phyloP scores from a whole-genome alignment of 2,329 filamentous ascomycete species.

The Claviceps sorghi region DNA sequence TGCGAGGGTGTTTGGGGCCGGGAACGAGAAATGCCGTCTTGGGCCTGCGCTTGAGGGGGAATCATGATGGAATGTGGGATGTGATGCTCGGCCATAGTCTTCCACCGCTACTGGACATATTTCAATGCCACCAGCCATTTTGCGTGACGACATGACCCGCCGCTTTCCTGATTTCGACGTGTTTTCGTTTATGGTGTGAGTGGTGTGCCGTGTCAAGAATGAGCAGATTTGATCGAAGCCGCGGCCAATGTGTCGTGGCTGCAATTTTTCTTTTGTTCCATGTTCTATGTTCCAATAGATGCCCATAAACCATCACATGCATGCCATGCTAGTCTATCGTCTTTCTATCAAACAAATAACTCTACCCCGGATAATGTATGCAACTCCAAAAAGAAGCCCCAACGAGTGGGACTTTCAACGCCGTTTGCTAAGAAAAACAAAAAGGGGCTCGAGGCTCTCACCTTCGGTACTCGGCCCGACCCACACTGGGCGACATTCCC shows the following conservation, averaged over 20 bases:
- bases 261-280: neutral
- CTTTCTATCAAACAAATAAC: neutral
- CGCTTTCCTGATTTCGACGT: neutral
- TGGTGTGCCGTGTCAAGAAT: neutral
- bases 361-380: neutral
- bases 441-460: neutral
- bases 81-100: neutral
- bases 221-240: neutral
- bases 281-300: neutral
- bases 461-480: neutral
- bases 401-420: neutral
- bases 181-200: neutral
- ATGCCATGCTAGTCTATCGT: neutral
- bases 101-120: neutral
- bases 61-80: neutral
- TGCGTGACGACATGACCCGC: constrained; percentile 1
- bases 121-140: constrained; percentile 16
- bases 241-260: neutral
- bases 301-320: neutral
- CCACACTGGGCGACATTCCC: neutral
- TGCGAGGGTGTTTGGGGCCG: constrained; percentile 1
- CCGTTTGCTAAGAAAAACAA: neutral
- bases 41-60: neutral
- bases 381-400: neutral
- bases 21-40: constrained; percentile 1